Conservation (phyloP, 2,329 filamentous ascomycete genomes). For the Diaporthe helianthi region DNA sequence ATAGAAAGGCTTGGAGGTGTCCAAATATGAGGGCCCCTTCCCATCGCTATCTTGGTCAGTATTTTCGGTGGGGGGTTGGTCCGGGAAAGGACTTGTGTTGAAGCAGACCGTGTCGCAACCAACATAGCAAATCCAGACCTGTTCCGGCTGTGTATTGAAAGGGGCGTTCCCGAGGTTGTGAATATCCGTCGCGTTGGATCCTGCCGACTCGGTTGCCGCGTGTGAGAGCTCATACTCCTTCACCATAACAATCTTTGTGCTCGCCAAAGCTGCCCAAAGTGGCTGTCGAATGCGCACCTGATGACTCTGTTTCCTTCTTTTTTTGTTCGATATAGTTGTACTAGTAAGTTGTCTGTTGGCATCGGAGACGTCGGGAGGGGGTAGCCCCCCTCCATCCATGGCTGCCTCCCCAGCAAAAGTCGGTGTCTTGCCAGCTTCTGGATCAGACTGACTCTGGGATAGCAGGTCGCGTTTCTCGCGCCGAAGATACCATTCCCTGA, state of each 20-base stretch:
- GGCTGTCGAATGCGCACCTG: conserved; percentile 90
- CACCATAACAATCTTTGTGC: conserved; percentile 94
- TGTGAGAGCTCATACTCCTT: conserved; percentile 89
- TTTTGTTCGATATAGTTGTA: conserved; percentile 70
- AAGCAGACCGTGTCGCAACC: conserved; percentile 81
- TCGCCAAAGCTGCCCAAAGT: conserved; percentile 91
- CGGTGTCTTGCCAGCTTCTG: conserved; percentile 64
- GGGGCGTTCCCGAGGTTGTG: conserved; percentile 79
- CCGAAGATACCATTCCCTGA: conserved; percentile 72
- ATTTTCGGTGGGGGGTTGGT: conserved; percentile 22
- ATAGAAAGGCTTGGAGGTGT: conserved; percentile 77
- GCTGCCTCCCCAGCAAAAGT: conserved; percentile 46
- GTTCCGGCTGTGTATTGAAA: conserved; percentile 72
- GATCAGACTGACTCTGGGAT: conserved; percentile 60
- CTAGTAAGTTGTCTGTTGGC: conserved; percentile 61
- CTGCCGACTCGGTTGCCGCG: conserved; percentile 74
- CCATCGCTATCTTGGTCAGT: conserved; percentile 49
- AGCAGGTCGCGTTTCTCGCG: conserved; percentile 63
- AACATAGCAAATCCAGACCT: conserved; percentile 84
- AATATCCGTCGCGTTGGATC: conserved; percentile 77
- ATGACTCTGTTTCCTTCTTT: conserved; percentile 88
- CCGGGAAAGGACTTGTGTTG: conserved; percentile 69
- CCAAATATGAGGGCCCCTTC: conserved; percentile 58
- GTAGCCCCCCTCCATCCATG: conserved; percentile 56
- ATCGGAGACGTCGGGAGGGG: conserved; percentile 58